phyloP scores from a whole-genome alignment of 345 rosid genomes.

The Sapria himalayana region DNA sequence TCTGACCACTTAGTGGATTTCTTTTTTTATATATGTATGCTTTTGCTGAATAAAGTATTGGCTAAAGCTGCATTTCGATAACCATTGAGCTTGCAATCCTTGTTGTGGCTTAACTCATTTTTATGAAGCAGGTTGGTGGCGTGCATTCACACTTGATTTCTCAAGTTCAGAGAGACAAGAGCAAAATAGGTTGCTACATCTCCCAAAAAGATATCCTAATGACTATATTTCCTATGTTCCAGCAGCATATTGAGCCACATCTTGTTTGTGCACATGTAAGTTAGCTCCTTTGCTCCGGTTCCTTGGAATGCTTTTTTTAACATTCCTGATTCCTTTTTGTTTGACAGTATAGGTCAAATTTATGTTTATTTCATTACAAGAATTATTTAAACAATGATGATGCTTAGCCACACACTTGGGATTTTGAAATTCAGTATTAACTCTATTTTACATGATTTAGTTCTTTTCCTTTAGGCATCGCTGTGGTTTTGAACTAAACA shows the following conservation, averaged over 20 bases:
- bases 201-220: constrained; percentile 98
- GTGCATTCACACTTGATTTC: constrained; percentile 96
- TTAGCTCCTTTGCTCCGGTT: constrained; percentile 6
- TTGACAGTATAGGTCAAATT: too few species aligned
- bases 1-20: constrained; percentile 6
- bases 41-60: too few species aligned
- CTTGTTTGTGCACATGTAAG: constrained; percentile 99
- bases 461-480: too few species aligned
- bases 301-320: too few species aligned
- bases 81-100: constrained; percentile 6
- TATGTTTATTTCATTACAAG: too few species aligned
- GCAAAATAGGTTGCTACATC: constrained; percentile 68
- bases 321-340: too few species aligned
- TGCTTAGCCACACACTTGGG: neutral
- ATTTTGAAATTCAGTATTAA: too few species aligned
- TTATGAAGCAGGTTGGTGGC: constrained; percentile 74
- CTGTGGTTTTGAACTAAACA: too few species aligned
- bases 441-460: too few species aligned
- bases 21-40: constrained; percentile 6
- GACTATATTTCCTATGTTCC: constrained; percentile 96
- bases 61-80: too few species aligned
- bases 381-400: too few species aligned
- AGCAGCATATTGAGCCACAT: constrained; percentile 93
- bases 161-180: constrained; percentile 97
- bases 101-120: neutral